Base-by-base conservation (phyloP, 2,329 filamentous ascomycete species). In the Phyllosticta paracitricarpa region DNA sequence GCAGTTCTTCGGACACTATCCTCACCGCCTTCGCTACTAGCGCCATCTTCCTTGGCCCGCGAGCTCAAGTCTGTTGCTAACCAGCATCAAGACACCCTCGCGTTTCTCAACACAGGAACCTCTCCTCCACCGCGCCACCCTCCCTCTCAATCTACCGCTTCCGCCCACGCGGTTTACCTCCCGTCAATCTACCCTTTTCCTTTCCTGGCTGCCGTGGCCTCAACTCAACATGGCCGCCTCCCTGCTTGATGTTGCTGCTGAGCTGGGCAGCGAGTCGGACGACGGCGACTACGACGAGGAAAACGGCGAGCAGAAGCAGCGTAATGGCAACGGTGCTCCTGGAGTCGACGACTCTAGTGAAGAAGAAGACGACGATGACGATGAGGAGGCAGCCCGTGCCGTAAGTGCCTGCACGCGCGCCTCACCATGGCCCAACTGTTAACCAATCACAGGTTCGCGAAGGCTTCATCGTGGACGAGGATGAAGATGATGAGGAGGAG, bases 391-490 rank as follows among this genome's bases (percentile, higher is more conserved):
- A 12, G 22, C 51, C 61, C 28, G 35, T 63, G 68, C 59, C 67
- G 63, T 69, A 14, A 48, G 19, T 63, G 62, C 65, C 65, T 66
- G 52, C 40, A 12, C 51, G 33, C 61, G 58, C 63, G 54, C n/a
- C 28, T 55, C 30, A 48, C 10, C 10, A 25, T 69, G 51, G 33
- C 30, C 12, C 59, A 26, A 56, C 22, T 35, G 57, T 55, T 61
- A 17, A 61, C 28, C 2, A 14, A 14, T 22, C 5, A 55, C 61
- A 96, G 91, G 84, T 96, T 66, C 89, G 89, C 58, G 91, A 96
- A 78, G 93, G 92, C 26, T 99, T 97, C 77, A 97, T 99, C 66
- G 91, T 96, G 65, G 91, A 96, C 69, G 92, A 96, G 70, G 91
- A 93, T 64, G 88, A 89, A 63, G 88, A 88, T 56, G 83, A 86